phyloP scores from a whole-genome alignment of 805 yeast genomes.

The Millerago galiae region DNA sequence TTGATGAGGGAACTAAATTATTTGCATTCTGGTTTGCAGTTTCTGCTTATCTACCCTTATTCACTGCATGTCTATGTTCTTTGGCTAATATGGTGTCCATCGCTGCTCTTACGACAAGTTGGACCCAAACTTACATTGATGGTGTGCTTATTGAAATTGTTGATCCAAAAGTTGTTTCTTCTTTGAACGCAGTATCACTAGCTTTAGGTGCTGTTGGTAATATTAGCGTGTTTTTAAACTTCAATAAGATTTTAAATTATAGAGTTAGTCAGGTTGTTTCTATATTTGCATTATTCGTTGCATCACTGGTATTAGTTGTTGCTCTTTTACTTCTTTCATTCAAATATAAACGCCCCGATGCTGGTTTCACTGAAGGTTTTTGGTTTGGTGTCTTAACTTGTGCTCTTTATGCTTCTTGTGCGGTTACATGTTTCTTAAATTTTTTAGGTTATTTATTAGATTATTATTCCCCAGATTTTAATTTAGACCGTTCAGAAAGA shows the following conservation, averaged over 20 bases:
- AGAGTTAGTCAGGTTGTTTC: slow-evolving; percentile 56
- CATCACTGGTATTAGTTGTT: slow-evolving; percentile 45
- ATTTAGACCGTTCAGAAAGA: slow-evolving; percentile 60
- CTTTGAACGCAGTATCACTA: slow-evolving; percentile 56
- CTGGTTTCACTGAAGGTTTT: slow-evolving; percentile 51
- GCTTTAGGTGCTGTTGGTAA: slow-evolving; percentile 64
- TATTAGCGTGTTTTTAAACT: slow-evolving; percentile 61
- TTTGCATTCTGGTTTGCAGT: slow-evolving; percentile 51
- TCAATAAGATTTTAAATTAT: slow-evolving; percentile 52
- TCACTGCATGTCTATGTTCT: slow-evolving; percentile 77
- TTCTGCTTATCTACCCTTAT: slow-evolving; percentile 65
- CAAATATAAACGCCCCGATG: slow-evolving; percentile 21
- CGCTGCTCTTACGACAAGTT: slow-evolving; percentile 61
- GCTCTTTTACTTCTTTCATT: slow-evolving; percentile 36
- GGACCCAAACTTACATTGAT: slow-evolving; percentile 33
- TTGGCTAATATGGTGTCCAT: slow-evolving; percentile 68
- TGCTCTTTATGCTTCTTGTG: slow-evolving; percentile 52
- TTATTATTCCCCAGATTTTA: slow-evolving; percentile 67
- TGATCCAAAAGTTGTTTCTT: background rate
- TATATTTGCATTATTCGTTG: slow-evolving; percentile 57
- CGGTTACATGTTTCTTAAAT: slow-evolving; percentile 47
- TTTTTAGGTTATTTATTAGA: slow-evolving; percentile 51
- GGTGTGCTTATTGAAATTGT: background rate
- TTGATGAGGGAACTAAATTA: slow-evolving; percentile 12
- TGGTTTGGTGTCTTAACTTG: slow-evolving; percentile 74